Base-by-base conservation (phyloP, 73 alveolate genomes). In the Diophrys appendiculata region DNA sequence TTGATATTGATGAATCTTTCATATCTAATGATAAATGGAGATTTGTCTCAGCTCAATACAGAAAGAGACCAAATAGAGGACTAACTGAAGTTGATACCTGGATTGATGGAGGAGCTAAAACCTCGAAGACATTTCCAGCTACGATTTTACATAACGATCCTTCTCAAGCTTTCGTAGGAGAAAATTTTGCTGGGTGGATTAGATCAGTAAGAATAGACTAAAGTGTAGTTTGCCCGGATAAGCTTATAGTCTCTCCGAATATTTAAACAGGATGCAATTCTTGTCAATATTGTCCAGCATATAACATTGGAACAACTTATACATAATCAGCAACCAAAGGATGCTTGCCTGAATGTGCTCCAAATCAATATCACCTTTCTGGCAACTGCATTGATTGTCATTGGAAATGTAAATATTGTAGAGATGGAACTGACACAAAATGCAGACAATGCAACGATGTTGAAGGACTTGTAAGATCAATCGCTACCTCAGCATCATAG, bases 401-500 rank as follows among this genome's bases (percentile, higher is more conserved):
- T 71, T 70, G 22, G 31, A 69, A 67, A 53, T 79, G 88, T 76
- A 79, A 68, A 29, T 79, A 43, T 35, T 69, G 88, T 29, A 34
- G 75, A 28, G 81, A 54, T 69, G 35, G 35, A 23, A 26, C 81
- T 1, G 65, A 29, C 8, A 24, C 31, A n/a, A 28, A 74, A 2
- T 79, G 88, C 33, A 26, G 14, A 24, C 54, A 79, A 29, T 79
- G 88, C 35, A 69, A 79, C 34, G 81, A 69, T n/a, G 69, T 35
- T 30, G 72, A 68, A 2, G 35, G n/a, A 43, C 60, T 43, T 43
- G 60, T 43, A 43, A 43, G 18, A 18, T 11, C 60, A 43, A 43
- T 43, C 60, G n/a, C 27, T 52, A 76, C 88, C 23, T 79, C 71
- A 30, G n/a, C 28, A 29, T 69, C 54, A 34, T 52, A 33, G 54